Evolutionary conservation across 805 yeast genomes (phyloP).

Genomic region (Maudiozyma turicensis): DNA sequence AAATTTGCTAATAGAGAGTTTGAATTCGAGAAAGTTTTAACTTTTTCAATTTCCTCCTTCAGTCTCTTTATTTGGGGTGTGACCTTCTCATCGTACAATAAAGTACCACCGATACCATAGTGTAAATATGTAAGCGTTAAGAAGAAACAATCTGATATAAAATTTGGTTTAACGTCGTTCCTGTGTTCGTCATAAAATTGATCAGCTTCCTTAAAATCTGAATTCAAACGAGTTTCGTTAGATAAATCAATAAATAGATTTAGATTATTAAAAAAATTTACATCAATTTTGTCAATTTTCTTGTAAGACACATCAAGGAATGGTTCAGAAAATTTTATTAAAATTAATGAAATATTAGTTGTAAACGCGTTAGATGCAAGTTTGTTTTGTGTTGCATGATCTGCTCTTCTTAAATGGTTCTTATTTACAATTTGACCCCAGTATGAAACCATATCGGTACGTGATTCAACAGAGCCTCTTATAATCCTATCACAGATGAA

Average conservation of each 20-base stretch:
- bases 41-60: constrained; percentile 31
- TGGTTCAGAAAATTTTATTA: constrained; percentile 71
- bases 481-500: constrained; percentile 63
- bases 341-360: constrained; percentile 60
- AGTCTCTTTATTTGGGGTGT: constrained; percentile 41
- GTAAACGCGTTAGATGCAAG: constrained; percentile 74
- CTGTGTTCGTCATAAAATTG: constrained; percentile 40
- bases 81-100: constrained; percentile 46
- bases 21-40: constrained; percentile 17
- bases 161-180: constrained; percentile 42
- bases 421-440: constrained; percentile 66
- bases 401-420: constrained; percentile 81
- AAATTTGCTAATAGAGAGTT: constrained; percentile 5
- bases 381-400: constrained; percentile 59
- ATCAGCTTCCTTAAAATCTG: constrained; percentile 62
- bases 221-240: constrained; percentile 77
- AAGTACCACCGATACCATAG: constrained; percentile 80
- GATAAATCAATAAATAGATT: constrained; percentile 48
- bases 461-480: constrained; percentile 57
- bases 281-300: constrained; percentile 70
- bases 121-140: constrained; percentile 70
- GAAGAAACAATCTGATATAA: constrained; percentile 86
- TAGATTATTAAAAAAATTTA: constrained; percentile 50
- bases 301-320: constrained; percentile 58
- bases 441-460: constrained; percentile 55